phyloP scores from a whole-genome alignment of 2,329 filamentous ascomycete species.

The Hymenoscyphus occultus region DNA sequence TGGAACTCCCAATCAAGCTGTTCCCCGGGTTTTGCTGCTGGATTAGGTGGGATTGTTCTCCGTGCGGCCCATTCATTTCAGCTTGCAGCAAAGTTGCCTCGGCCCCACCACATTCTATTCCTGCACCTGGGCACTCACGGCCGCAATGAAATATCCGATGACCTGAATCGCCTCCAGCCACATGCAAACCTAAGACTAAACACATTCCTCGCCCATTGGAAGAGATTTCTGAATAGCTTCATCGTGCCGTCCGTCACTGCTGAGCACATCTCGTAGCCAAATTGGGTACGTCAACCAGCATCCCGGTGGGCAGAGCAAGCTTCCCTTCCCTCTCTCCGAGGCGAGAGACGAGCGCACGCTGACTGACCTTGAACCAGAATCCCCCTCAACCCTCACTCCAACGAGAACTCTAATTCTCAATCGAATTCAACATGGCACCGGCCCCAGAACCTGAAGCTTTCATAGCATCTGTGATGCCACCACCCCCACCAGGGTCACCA shows the following conservation, averaged over 20 bases:
- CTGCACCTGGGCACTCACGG: not conserved
- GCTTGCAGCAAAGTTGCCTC: not conserved
- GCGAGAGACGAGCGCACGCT: not conserved
- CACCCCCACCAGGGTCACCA: slow-evolving; percentile 44
- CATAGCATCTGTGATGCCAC: slow-evolving; percentile 23
- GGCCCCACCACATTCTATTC: not conserved
- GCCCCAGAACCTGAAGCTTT: slow-evolving; percentile 27
- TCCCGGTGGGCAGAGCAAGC: not conserved
- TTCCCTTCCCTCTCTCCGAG: not conserved
- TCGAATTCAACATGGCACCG: slow-evolving; percentile 26
- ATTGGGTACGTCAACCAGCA: not conserved
- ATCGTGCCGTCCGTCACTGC: not conserved
- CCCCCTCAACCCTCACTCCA: not conserved
- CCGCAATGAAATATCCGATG: not conserved
- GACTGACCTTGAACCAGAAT: not conserved
- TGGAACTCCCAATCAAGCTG: not conserved
- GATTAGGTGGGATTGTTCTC: not conserved
- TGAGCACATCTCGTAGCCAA: not conserved
- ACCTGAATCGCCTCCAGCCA: not conserved
- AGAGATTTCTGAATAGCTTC: not conserved
- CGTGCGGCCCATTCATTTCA: not conserved
- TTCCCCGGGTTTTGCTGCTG: not conserved
- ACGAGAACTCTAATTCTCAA: not conserved
- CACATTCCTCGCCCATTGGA: not conserved
- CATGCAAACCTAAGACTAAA: not conserved